phyloP scores from a whole-genome alignment of 306 rosid genomes.

The Cucurbita ficifolia region DNA sequence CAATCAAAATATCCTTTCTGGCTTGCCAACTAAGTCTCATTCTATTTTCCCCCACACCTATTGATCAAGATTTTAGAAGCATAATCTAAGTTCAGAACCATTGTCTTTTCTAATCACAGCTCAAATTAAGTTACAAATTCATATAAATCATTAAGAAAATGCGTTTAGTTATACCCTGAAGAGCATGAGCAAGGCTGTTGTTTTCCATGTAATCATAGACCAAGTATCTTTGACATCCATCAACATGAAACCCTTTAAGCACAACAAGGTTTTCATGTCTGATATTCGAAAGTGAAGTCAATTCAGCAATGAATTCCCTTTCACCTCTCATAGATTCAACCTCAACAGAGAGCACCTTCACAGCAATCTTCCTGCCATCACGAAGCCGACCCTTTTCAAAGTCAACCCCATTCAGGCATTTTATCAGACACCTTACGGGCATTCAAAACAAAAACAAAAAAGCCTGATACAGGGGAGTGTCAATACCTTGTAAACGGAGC shows the following conservation, averaged over 20 bases:
- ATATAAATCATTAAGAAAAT: background rate
- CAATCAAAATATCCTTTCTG: slow-evolving; percentile 43
- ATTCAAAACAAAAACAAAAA: background rate
- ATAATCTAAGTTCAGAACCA: background rate
- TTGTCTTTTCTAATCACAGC: background rate
- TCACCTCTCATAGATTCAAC: slow-evolving; percentile 81
- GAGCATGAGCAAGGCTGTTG: slow-evolving; percentile 51
- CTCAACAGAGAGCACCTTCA: slow-evolving; percentile 66
- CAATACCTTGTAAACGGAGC: slow-evolving; percentile 60
- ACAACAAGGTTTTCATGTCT: slow-evolving; percentile 64
- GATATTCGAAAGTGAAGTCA: slow-evolving; percentile 54
- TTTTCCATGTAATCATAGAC: slow-evolving; percentile 87
- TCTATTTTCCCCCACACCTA: slow-evolving; percentile 53
- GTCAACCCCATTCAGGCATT: slow-evolving; percentile 9
- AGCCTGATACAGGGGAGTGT: background rate
- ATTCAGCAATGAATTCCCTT: slow-evolving; percentile 66
- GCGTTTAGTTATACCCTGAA: slow-evolving; percentile 39
- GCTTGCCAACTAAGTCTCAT: slow-evolving; percentile 45
- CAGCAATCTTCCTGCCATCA: slow-evolving; percentile 54
- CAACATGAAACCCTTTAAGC: slow-evolving; percentile 72
- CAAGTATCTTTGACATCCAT: slow-evolving; percentile 55
- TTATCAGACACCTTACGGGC: slow-evolving; percentile 4
- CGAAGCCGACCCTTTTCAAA: slow-evolving; percentile 46
- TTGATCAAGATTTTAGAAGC: slow-evolving; percentile 1
- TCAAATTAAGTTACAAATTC: background rate